phyloP scores from a whole-genome alignment of 2,329 filamentous ascomycete species.

The Apiospora sp. region DNA sequence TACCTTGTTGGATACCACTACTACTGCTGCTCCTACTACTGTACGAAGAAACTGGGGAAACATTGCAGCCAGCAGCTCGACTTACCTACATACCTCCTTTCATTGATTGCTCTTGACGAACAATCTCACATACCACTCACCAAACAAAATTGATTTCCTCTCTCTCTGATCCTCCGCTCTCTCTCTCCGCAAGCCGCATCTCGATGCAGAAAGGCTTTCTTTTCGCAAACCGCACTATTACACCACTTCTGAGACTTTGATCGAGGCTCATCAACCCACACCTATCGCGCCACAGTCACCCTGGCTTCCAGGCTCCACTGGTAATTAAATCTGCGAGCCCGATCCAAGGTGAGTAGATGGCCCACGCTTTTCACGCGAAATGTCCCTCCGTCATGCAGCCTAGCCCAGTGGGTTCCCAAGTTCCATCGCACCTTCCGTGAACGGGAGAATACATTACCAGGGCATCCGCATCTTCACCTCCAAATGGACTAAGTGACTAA shows the following conservation, averaged over 20 bases:
- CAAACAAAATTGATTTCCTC: neutral
- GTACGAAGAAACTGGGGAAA: slow-evolving; percentile 2
- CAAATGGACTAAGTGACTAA: slow-evolving; percentile 24
- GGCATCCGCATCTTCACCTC: slow-evolving; percentile 26
- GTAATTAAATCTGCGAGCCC: slow-evolving; percentile 40
- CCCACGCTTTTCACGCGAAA: slow-evolving; percentile 27
- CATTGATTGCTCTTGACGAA: slow-evolving; percentile 5
- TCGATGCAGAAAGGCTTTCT: slow-evolving; percentile 20
- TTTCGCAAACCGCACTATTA: slow-evolving; percentile 22
- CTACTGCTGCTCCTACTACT: neutral
- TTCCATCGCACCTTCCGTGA: slow-evolving; percentile 25
- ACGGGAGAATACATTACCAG: slow-evolving; percentile 29
- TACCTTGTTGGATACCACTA: neutral
- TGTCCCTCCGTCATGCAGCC: slow-evolving; percentile 30
- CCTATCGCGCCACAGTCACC: slow-evolving; percentile 38
- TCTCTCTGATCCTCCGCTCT: neutral
- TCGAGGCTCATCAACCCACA: slow-evolving; percentile 25
- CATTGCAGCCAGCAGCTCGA: too few relatives aligned
- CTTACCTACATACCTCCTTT: neutral
- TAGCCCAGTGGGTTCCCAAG: slow-evolving; percentile 24
- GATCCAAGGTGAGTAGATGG: slow-evolving; percentile 34
- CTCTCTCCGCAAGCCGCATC: slow-evolving; percentile 15
- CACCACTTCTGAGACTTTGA: slow-evolving; percentile 23
- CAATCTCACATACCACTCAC: neutral
- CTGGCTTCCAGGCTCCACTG: slow-evolving; percentile 43